Conservation (phyloP, 768 basidiomycete genomes). For the Calocybe indica region DNA sequence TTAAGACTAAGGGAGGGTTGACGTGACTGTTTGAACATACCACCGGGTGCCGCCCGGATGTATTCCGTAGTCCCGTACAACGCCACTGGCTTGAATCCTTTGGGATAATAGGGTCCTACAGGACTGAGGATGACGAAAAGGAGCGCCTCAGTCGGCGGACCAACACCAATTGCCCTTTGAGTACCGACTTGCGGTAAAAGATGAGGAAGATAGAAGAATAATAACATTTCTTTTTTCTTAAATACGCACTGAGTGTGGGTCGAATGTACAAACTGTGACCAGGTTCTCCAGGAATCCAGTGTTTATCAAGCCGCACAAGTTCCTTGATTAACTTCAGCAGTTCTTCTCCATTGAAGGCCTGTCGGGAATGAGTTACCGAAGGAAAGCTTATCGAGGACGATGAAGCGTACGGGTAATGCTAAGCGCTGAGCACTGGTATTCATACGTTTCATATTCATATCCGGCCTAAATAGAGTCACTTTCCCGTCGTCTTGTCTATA, state of each 20-base stretch:
- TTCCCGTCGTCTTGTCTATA: constrained; percentile 71
- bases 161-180: constrained; percentile 62
- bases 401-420: constrained; percentile 59
- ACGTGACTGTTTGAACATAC: constrained; percentile 27
- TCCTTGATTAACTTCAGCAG: constrained; percentile 79
- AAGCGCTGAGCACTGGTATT: constrained; percentile 75
- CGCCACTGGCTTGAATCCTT: constrained; percentile 89
- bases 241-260: constrained; percentile 56
- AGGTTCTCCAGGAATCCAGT: constrained; percentile 87
- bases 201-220: neutral
- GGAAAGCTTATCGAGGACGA: neutral
- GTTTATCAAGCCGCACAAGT: constrained; percentile 75
- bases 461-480: constrained; percentile 85
- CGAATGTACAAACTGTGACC: constrained; percentile 93
- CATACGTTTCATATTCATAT: constrained; percentile 98
- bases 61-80: constrained; percentile 80
- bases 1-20: neutral
- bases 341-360: constrained; percentile 76
- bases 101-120: constrained; percentile 81
- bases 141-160: constrained; percentile 72
- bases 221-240: neutral
- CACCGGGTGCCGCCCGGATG: constrained; percentile 83
- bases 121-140: constrained; percentile 83
- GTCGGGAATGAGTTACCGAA: constrained; percentile 1
- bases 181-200: constrained; percentile 61